phyloP scores from a whole-genome alignment of 441 rosid species.

The Corymbia citriodora region DNA sequence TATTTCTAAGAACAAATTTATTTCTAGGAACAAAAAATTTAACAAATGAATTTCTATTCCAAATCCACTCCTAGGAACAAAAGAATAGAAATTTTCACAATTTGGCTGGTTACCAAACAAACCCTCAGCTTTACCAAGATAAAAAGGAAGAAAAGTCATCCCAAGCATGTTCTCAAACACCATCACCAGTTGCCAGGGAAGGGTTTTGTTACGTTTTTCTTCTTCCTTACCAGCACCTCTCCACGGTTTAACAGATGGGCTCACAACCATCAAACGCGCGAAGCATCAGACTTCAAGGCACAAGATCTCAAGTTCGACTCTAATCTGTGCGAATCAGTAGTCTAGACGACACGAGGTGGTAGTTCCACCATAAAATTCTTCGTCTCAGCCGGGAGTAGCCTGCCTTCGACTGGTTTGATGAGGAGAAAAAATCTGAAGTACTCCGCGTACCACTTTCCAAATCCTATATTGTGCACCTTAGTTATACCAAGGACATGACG shows the following conservation, averaged over 20 bases:
- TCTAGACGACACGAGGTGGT: neutral
- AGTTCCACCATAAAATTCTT: neutral
- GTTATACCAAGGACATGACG: neutral
- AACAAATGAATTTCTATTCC: too few relatives aligned
- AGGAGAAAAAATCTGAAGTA: neutral
- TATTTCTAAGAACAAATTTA: too few relatives aligned
- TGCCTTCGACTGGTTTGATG: neutral
- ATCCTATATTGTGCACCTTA: neutral
- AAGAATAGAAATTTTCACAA: too few relatives aligned
- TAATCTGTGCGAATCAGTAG: neutral
- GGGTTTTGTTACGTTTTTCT: neutral
- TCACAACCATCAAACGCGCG: neutral
- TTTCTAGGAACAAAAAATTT: too few relatives aligned
- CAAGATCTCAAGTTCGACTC: neutral
- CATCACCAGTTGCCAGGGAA: neutral
- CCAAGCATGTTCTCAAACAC: neutral
- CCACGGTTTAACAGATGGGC: neutral
- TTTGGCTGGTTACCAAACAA: too few relatives aligned
- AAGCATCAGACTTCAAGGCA: neutral
- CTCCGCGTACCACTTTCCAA: neutral
- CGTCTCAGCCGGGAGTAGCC: neutral
- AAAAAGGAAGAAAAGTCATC: neutral
- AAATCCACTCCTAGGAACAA: too few relatives aligned
- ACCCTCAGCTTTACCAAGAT: too few relatives aligned
- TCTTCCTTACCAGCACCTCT: neutral